phyloP scores from a whole-genome alignment of 805 yeast species.

The Candida sanyiensis region DNA sequence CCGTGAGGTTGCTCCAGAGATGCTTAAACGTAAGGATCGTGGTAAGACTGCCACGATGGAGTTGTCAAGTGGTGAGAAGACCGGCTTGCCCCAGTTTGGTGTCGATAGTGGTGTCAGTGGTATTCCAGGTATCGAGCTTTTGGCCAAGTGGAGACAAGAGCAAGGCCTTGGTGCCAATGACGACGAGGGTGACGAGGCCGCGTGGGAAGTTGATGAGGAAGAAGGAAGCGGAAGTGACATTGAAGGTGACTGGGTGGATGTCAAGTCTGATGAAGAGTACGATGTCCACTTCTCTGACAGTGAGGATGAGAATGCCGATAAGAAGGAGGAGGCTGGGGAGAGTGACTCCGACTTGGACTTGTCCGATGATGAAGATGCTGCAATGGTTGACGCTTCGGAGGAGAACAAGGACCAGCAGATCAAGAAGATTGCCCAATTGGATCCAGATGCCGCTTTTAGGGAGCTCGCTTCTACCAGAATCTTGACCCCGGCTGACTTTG shows the following conservation, averaged over 20 bases:
- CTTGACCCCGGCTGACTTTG: conserved; percentile 96
- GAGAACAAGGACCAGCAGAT: conserved; percentile 26
- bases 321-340: conserved; percentile 36
- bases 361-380: conserved; percentile 33
- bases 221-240: conserved; percentile 50
- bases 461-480: conserved; percentile 68
- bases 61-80: conserved; percentile 54
- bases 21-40: conserved; percentile 85
- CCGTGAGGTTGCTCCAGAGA: conserved; percentile 94
- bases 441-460: conserved; percentile 40
- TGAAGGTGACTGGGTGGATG: conserved; percentile 90
- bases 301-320: conserved; percentile 33
- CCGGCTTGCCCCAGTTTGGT: conserved; percentile 62
- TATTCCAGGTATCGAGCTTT: conserved; percentile 86
- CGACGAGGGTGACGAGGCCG: conserved; percentile 57
- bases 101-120: conserved; percentile 61
- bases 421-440: conserved; percentile 32
- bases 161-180: conserved; percentile 51
- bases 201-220: conserved; percentile 47
- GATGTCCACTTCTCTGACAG: conserved; percentile 49
- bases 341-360: conserved; percentile 46
- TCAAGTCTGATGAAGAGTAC: conserved; percentile 77
- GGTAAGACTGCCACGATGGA: conserved; percentile 90
- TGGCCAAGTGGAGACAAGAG: conserved; percentile 76
- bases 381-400: conserved; percentile 16